Evolutionary conservation across 1,284 basidiomycete species (phyloP).

Genomic region (Stereum hirsutum): DNA sequence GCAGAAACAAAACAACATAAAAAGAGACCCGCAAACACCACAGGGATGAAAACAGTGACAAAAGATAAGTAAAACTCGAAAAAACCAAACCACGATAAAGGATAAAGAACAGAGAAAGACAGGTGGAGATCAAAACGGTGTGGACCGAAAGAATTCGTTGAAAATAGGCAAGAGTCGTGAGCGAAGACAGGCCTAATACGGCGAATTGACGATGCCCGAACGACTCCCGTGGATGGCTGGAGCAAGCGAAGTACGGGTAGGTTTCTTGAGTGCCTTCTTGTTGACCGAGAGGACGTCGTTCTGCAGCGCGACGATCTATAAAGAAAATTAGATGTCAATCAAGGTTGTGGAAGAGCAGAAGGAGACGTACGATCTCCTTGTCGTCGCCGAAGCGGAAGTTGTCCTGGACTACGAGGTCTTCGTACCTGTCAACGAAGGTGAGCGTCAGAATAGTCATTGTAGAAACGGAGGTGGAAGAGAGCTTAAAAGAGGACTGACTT

Average conservation of each 20-base stretch:
- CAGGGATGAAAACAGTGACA: too few species aligned
- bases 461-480: conserved; percentile 1
- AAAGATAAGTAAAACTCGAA: too few species aligned
- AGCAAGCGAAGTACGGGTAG: conserved; percentile 74
- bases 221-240: conserved; percentile 31
- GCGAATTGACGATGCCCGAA: conserved; percentile 62
- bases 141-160: conserved; percentile 1
- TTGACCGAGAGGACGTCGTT: conserved; percentile 93
- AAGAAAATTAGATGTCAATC: conserved; percentile 1
- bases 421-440: conserved; percentile 44
- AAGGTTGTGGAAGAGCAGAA: too few species aligned
- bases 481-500: conserved; percentile 31
- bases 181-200: conserved; percentile 36
- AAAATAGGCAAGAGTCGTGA: neutral
- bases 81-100: too few species aligned
- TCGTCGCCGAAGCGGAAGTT: conserved; percentile 95
- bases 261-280: conserved; percentile 85
- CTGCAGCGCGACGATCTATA: conserved; percentile 84
- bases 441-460: neutral
- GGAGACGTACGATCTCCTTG: conserved; percentile 77
- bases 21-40: too few species aligned
- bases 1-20: too few species aligned
- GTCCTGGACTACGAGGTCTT: conserved; percentile 92
- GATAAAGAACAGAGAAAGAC: neutral
- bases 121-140: neutral